Evolutionary conservation across 192 early-diverging fungal genomes (phyloP).

Genomic region (Backusella tuberculispora): DNA sequence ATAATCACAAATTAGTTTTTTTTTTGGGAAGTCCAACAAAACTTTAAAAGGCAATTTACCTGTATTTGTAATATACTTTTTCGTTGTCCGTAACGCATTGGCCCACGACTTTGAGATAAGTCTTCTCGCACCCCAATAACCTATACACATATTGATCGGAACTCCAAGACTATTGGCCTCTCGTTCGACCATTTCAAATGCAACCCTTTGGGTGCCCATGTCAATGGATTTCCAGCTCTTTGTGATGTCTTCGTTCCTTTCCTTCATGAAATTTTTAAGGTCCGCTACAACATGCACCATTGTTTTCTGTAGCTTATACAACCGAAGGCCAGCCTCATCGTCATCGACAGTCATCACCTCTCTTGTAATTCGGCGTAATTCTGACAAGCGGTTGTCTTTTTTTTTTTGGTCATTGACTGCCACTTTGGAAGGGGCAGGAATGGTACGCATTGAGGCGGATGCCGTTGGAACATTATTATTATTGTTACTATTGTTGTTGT

Average conservation of each 20-base stretch:
- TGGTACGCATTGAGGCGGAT: not conserved
- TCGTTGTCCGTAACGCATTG: conserved; percentile 17
- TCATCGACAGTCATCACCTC: conserved; percentile 10
- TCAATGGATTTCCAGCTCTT: conserved; percentile 18
- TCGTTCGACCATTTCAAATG: conserved; percentile 15
- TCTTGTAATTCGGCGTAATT: conserved; percentile 6
- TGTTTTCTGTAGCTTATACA: conserved; percentile 18
- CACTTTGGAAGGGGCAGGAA: conserved; percentile 15
- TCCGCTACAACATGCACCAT: conserved; percentile 18
- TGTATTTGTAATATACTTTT: conserved; percentile 5
- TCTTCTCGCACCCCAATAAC: conserved; percentile 17
- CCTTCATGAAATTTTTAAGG: conserved; percentile 12
- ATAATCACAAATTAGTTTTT: not conserved
- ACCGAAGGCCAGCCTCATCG: conserved; percentile 10
- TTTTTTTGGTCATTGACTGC: conserved; percentile 13
- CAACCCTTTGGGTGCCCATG: conserved; percentile 11
- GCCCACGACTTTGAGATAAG: conserved; percentile 14
- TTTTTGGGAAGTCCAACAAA: not conserved
- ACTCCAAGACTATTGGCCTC: conserved; percentile 8
- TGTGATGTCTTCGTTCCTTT: conserved; percentile 1
- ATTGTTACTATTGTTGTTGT: not conserved
- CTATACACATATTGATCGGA: conserved; percentile 17
- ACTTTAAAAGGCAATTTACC: not conserved
- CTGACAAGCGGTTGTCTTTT: conserved; percentile 2
- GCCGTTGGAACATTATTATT: not conserved